Base-by-base conservation (phyloP, 257 asterid genomes). In the Solanum dulcamara region DNA sequence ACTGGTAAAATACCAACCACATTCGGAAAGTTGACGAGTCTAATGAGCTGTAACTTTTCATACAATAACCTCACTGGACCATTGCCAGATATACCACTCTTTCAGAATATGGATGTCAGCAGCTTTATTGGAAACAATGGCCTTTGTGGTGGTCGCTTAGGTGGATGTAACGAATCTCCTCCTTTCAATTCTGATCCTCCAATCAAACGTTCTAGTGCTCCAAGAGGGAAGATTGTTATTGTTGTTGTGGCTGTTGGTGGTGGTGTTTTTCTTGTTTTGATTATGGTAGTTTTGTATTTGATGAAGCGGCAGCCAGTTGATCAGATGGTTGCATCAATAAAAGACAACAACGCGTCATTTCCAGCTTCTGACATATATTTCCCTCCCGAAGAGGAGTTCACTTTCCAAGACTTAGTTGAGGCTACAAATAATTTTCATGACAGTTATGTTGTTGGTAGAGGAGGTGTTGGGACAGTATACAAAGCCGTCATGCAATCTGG, bases 351-450 rank as follows among this genome's bases (percentile, higher is more conserved):
- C 22, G 10, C n/a, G 1, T 84, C 94, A 2, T 88, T 95, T 28
- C 80, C 83, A 10, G 93, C 89, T 74, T 93, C 96, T 0, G 97
- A 93, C 72, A 93, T 96, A 4, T 96, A 94, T 85, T 94, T 93
- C 67, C 97, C 95, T 86, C 98, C 98, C 0, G 92, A 93, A 86
- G 99, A 93, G 62, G 98, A 97, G 79, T 94, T 96, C 90, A 93
- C 95, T 38, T 93, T 96, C 57, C 95, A 92, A 32, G 99, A 96
- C 84, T 89, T 96, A 44, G 92, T 96, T n/a, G 94, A 93, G 90
- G 98, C 99, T 9, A 96, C 99, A 5, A 86, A 91, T 84, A 91
- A 90, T 87, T 96, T 96, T 67, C 88, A 94, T 66, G 99, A 93
- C 17, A 32, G 86, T 28, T 93, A 87, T 68, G 93, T 93, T 57